These are phyloP conservation scores for Sclerotinia sclerotiorum DNA, from an alignment of 2,329 filamentous ascomycete genomes.

Conservation along the genomic window DNA sequence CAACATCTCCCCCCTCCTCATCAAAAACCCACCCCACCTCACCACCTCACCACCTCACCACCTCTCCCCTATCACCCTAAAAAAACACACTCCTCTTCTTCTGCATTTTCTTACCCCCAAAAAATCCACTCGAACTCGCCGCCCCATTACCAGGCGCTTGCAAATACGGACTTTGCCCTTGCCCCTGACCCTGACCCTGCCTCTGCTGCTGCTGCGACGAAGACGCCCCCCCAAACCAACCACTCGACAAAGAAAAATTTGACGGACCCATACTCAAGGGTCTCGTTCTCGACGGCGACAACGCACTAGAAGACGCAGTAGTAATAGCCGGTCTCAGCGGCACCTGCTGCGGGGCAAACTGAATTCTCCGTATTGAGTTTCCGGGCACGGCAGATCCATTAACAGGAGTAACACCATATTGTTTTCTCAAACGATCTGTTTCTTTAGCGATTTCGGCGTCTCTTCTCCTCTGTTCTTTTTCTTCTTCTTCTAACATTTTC, in stretches of 20 bases:
- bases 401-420: conserved; percentile 55
- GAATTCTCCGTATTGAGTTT: background rate
- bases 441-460: conserved; percentile 70
- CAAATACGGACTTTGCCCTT: conserved; percentile 30
- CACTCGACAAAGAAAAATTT: background rate
- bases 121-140: conserved; percentile 48
- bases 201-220: conserved; percentile 28
- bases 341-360: conserved; percentile 24
- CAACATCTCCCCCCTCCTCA: background rate
- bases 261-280: conserved; percentile 19
- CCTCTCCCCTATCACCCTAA: conserved; percentile 4
- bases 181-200: background rate
- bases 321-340: conserved; percentile 28
- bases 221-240: background rate
- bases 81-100: conserved; percentile 41
- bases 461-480: conserved; percentile 55
- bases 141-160: conserved; percentile 37
- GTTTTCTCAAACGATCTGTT: conserved; percentile 72
- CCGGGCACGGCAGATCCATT: background rate
- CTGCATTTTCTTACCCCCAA: conserved; percentile 39
- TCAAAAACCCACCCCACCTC: background rate
- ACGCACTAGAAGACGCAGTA: conserved; percentile 4
- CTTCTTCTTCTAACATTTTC: conserved; percentile 66
- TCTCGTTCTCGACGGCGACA: conserved; percentile 23
- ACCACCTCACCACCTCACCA: too few species aligned